Conservation (phyloP, 495 filamentous ascomycete species). For the Physcia stellaris region DNA sequence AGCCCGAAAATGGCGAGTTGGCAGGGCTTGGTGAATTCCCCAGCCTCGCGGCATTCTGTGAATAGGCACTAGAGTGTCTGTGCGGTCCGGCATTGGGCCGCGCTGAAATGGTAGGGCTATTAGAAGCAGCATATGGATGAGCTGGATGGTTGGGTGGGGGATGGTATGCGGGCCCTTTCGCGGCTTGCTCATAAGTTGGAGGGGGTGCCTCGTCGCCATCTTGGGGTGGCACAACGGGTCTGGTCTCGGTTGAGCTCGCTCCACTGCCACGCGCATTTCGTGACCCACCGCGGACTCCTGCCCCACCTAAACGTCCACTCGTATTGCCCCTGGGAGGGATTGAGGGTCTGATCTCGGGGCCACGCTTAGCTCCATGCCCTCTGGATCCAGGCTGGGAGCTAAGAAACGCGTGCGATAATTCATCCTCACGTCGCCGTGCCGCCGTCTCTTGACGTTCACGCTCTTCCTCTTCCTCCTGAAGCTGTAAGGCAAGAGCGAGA, state of each 20-base stretch:
- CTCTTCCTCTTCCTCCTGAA: slow-evolving; percentile 75
- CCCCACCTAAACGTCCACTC: too few species aligned
- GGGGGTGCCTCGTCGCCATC: slow-evolving; percentile 51
- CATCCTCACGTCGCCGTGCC: slow-evolving; percentile 22
- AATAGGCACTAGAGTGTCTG: too few species aligned
- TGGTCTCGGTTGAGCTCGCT: slow-evolving; percentile 18
- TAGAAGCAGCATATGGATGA: slow-evolving; percentile 30
- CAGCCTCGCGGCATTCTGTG: too few species aligned
- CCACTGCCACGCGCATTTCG: slow-evolving; percentile 14
- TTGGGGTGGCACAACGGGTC: slow-evolving; percentile 23
- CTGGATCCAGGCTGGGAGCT: not conserved
- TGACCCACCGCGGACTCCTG: slow-evolving; percentile 6
- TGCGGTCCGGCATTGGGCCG: too few species aligned
- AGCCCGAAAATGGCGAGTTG: too few species aligned
- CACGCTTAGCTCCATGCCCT: slow-evolving; percentile 1
- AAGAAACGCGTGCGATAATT: slow-evolving; percentile 17
- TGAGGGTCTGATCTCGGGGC: slow-evolving; percentile 7
- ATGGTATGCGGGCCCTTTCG: slow-evolving; percentile 46
- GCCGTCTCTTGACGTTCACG: slow-evolving; percentile 35
- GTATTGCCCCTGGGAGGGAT: slow-evolving; percentile 6
- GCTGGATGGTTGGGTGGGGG: slow-evolving; percentile 46
- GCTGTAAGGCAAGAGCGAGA: slow-evolving; percentile 61
- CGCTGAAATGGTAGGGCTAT: too few species aligned
- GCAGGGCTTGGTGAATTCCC: too few species aligned
- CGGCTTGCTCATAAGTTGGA: slow-evolving; percentile 72